Evolutionary conservation across 1,139 yeast genomes (phyloP).

Genomic region (Blastobotrys serpentis): DNA sequence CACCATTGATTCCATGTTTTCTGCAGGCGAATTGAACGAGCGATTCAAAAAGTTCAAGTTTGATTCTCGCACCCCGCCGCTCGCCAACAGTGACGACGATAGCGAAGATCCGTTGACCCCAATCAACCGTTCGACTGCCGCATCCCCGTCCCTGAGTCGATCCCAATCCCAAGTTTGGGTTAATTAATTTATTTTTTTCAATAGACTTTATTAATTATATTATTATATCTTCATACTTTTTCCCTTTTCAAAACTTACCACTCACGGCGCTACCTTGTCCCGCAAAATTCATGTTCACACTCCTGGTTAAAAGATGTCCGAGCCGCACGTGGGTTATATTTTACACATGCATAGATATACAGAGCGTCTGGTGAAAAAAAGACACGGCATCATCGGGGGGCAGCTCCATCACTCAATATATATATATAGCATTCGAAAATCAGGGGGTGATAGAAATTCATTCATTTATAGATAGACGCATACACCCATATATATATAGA

Average conservation of each 20-base stretch:
- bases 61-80: not conserved
- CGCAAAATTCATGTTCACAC: too few relatives aligned
- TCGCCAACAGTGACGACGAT: not conserved
- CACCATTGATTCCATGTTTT: not conserved
- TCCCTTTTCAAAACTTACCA: too few relatives aligned
- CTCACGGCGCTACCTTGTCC: too few relatives aligned
- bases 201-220: not conserved
- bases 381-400: constrained; percentile 2
- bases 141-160: constrained; percentile 1
- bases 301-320: too few relatives aligned
- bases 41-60: constrained; percentile 7
- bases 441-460: not conserved
- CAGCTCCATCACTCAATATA: not conserved
- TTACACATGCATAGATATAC: not conserved
- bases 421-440: not conserved
- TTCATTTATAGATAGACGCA: not conserved
- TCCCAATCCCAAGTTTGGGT: constrained; percentile 1
- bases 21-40: not conserved
- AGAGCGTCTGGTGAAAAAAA: too few relatives aligned
- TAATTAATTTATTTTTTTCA: not conserved
- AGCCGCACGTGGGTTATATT: constrained; percentile 1
- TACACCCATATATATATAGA: not conserved
- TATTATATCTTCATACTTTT: not conserved
- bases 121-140: constrained; percentile 1
- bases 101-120: constrained; percentile 6